A percentile compares a stretch with the other conserved stretches of the same genome.
Conservation (phyloP, 2,329 filamentous ascomycete species). For the Coniochaeta sp. region DNA sequence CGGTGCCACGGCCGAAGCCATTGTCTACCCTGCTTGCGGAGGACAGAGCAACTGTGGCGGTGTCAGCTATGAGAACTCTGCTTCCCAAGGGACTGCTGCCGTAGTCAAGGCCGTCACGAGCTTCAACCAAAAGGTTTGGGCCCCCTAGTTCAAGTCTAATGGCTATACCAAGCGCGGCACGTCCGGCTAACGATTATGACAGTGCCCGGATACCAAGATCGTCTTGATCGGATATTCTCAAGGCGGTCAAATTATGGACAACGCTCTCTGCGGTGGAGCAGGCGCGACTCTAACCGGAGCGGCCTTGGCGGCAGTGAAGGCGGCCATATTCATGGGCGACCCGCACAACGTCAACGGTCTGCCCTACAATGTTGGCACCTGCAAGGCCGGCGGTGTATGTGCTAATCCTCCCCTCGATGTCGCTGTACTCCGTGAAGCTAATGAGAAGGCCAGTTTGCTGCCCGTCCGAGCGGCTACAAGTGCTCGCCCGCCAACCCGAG, state of each 20-base stretch:
- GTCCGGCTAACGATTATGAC: neutral
- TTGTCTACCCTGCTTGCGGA: constrained; percentile 49
- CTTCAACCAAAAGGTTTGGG: constrained; percentile 33
- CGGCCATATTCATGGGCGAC: constrained; percentile 55
- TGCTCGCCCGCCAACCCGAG: constrained; percentile 36
- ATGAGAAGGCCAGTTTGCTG: constrained; percentile 36
- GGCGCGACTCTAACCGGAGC: constrained; percentile 21
- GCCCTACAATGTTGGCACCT: constrained; percentile 55
- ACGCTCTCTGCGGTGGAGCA: constrained; percentile 51
- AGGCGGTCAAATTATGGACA: constrained; percentile 57
- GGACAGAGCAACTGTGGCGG: constrained; percentile 48
- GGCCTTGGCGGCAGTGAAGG: constrained; percentile 48
- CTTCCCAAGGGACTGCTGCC: constrained; percentile 43
- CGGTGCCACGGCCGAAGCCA: constrained; percentile 37
- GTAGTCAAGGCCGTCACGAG: constrained; percentile 48
- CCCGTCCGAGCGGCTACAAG: constrained; percentile 43
- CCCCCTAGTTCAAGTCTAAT: neutral
- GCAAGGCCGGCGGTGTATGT: constrained; percentile 48
- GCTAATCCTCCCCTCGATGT: neutral
- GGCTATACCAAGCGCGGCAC: neutral
- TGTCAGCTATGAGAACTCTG: constrained; percentile 47
- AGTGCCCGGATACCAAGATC: constrained; percentile 48
- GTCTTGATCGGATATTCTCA: constrained; percentile 58
- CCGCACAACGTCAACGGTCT: constrained; percentile 47
- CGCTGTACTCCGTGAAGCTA: neutral